Evolutionary conservation across 768 basidiomycete genomes (phyloP), one percentile per base, ranked within the genome.

Genomic region (Pholiota molesta): DNA sequence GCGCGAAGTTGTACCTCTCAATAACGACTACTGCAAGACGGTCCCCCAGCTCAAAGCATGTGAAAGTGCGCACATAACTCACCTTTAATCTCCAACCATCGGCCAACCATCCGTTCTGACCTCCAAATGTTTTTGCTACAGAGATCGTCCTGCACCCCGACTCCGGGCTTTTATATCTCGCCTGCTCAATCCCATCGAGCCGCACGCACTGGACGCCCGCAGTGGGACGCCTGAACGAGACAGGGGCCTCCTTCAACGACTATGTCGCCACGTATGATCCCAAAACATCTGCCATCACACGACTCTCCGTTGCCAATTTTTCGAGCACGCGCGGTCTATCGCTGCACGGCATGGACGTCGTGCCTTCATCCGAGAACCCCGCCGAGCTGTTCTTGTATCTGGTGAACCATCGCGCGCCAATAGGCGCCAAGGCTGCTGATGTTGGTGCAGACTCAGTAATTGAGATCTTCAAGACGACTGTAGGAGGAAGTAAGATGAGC

Each of bases 371-470:
- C 1, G 65, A 76, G 2, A 74, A 87, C 59, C 77, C 83, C 4
- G 72, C 77, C 11, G 72, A 80, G 52, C 78, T 90, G 9, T 89
- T 82, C 63, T 75, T 91, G 16, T 91, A 90, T 67, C 75, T 89
- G n/a, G 77, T 92, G 64, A 92, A 92, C 69, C 90, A 92, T 70
- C 84, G 87, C 31, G 76, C 74, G 19, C 89, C 89, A 0, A 59
- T 77, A 1, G 72, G 72, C 16, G 76, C 72, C 5, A 54, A 54
- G n/a, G 73, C 83, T 1, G 65, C 60, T 6, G 65, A 69, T 14
- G 78, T 82, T 5, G 91, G 91, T n/a, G 88, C 90, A 0, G 86
- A 92, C 69, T 90, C 89, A 1, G 82, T 78, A 56, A 75, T 93
- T 23, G 91, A 93, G 69, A 78, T 93, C 21, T 91, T 92, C 70